A percentile compares a stretch with the other conserved stretches of the same genome.
phyloP scores from a whole-genome alignment of 768 basidiomycete genomes.

The Baorangia bicolor region DNA sequence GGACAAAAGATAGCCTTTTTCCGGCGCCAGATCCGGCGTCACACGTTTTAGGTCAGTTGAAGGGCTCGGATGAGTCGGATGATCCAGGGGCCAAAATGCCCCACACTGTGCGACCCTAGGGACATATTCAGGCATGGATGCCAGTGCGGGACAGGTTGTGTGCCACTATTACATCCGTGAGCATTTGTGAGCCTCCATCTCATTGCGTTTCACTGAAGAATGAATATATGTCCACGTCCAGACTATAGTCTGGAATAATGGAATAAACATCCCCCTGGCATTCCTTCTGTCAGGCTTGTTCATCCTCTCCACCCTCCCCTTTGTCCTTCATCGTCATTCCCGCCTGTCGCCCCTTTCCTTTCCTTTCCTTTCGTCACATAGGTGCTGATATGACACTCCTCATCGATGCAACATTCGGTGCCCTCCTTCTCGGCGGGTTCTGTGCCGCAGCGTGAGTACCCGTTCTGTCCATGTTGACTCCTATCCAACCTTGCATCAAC shows the following conservation, averaged over 20 bases:
- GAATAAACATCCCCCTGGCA: not conserved
- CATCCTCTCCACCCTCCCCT: not conserved
- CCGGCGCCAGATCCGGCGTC: no score
- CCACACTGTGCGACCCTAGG: no score
- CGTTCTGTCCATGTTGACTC: not conserved
- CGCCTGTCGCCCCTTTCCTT: not conserved
- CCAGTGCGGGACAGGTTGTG: no score
- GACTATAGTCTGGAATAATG: not conserved
- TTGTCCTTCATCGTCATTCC: not conserved
- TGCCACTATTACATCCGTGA: no score
- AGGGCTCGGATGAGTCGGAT: no score
- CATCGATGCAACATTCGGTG: constrained; percentile 25
- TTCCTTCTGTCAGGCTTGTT: not conserved
- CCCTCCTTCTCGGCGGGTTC: constrained; percentile 32
- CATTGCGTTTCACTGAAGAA: no score
- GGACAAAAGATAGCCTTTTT: no score
- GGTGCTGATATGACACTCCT: constrained; percentile 6
- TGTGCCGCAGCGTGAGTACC: constrained; percentile 26
- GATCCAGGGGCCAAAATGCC: no score
- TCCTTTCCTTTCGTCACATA: not conserved
- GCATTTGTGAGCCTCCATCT: no score
- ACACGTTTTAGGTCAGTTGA: no score
- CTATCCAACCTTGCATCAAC: not conserved
- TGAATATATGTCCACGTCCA: not conserved
- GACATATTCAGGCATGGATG: no score